Percentiles rank a stretch among this genome's conserved stretches.
Evolutionary conservation across 352 stramenopile species (phyloP).

Genomic region (Globisporangium acanthophoron): DNA sequence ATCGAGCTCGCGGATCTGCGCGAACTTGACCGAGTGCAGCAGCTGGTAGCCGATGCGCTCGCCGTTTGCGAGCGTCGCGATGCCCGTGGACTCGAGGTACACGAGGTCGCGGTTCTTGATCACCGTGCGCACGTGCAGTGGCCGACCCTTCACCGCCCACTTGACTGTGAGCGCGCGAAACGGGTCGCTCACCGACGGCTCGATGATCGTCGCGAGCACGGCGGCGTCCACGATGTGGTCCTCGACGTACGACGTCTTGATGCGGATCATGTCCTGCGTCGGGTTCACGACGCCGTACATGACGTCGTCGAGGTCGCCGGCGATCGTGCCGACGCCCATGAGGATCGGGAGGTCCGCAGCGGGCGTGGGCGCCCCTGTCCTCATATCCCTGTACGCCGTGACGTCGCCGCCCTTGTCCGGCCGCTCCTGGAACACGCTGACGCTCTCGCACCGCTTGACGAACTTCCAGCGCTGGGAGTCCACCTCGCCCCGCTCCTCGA

Average conservation of each 20-base stretch:
- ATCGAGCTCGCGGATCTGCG: slow-evolving; percentile 31
- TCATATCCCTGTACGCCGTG: slow-evolving; percentile 10
- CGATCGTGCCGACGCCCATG: slow-evolving; percentile 24
- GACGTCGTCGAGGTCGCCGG: slow-evolving; percentile 36
- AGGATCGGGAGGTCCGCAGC: slow-evolving; percentile 13
- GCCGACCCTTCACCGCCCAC: slow-evolving; percentile 47
- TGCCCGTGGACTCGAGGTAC: slow-evolving; percentile 55
- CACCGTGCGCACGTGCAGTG: slow-evolving; percentile 31
- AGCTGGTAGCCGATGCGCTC: slow-evolving; percentile 14
- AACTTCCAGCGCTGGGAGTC: slow-evolving; percentile 12
- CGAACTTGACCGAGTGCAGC: slow-evolving; percentile 51
- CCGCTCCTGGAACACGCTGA: slow-evolving; percentile 12
- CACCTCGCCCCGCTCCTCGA: slow-evolving; percentile 4
- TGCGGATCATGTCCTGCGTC: slow-evolving; percentile 24
- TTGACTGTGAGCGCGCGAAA: slow-evolving; percentile 25
- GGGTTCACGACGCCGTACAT: slow-evolving; percentile 35
- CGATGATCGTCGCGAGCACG: slow-evolving; percentile 10
- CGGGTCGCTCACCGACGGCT: slow-evolving; percentile 7
- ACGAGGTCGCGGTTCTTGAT: slow-evolving; percentile 63
- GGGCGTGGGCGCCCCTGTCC: slow-evolving; percentile 3
- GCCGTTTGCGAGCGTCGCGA: slow-evolving; percentile 12
- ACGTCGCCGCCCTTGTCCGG: slow-evolving; percentile 1
- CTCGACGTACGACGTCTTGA: slow-evolving; percentile 38
- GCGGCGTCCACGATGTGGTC: slow-evolving; percentile 9
- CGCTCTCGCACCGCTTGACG: slow-evolving; percentile 12